These are phyloP conservation scores for Wickerhamiella domercqiae DNA, from an alignment of 805 yeast genomes.

Conservation along the genomic window DNA sequence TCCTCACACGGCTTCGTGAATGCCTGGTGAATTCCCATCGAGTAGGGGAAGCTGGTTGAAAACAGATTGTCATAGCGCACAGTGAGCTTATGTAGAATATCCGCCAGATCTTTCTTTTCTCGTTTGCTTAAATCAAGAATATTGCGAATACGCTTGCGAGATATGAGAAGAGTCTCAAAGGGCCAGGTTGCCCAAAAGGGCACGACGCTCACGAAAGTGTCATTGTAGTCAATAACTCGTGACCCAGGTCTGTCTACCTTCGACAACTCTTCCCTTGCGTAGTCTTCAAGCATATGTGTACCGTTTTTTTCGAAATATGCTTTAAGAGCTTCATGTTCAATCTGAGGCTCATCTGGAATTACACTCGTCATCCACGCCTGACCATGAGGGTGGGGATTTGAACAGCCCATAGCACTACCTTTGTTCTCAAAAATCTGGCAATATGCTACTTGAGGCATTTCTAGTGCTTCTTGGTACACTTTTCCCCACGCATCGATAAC, in stretches of 20 bases:
- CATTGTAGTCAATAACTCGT: slow-evolving; percentile 45
- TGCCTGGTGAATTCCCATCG: slow-evolving; percentile 73
- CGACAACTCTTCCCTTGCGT: slow-evolving; percentile 38
- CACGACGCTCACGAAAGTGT: slow-evolving; percentile 48
- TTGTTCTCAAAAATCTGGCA: slow-evolving; percentile 64
- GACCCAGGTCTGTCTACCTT: too few relatives aligned
- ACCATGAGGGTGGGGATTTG: slow-evolving; percentile 71
- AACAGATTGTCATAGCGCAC: slow-evolving; percentile 57
- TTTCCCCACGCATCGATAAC: slow-evolving; percentile 50
- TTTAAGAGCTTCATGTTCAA: slow-evolving; percentile 38
- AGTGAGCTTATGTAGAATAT: slow-evolving; percentile 37
- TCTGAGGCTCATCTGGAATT: slow-evolving; percentile 50
- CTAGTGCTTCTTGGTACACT: slow-evolving; percentile 31
- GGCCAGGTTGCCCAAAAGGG: slow-evolving; percentile 83
- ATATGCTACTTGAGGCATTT: slow-evolving; percentile 32
- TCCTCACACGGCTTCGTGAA: slow-evolving; percentile 36
- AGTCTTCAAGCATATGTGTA: slow-evolving; percentile 45
- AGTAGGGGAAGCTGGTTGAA: slow-evolving; percentile 56
- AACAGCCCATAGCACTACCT: slow-evolving; percentile 70
- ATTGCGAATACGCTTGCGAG: slow-evolving; percentile 40
- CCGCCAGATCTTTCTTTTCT: slow-evolving; percentile 42
- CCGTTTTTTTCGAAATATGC: slow-evolving; percentile 31
- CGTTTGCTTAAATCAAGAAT: slow-evolving; percentile 26
- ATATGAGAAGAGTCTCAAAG: slow-evolving; percentile 49
- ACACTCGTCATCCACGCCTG: slow-evolving; percentile 62